Conservation (phyloP, 106 monocot species). For the Acorus calamus region DNA sequence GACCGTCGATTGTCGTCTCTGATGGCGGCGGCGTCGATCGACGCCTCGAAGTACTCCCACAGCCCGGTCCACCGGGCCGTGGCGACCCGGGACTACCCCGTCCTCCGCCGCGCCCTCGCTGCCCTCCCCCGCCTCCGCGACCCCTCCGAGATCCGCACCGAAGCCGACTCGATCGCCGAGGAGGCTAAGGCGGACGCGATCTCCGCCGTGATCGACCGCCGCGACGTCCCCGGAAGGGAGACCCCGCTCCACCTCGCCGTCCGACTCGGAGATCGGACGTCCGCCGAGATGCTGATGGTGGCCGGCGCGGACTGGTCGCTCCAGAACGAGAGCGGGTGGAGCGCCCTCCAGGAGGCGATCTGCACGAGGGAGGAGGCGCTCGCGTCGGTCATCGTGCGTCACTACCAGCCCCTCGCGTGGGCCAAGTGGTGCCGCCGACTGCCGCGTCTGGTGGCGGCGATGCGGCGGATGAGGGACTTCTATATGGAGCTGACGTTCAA, state of each 20-base stretch:
- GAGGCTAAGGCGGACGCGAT: constrained; percentile 64
- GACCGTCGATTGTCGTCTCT: too few relatives aligned
- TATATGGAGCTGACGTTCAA: constrained; percentile 94
- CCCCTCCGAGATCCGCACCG: constrained; percentile 49
- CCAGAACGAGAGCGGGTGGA: constrained; percentile 91
- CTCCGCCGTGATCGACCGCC: constrained; percentile 55
- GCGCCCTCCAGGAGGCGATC: constrained; percentile 80
- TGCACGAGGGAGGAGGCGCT: constrained; percentile 56
- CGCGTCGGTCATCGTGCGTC: constrained; percentile 63
- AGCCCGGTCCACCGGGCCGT: constrained; percentile 72
- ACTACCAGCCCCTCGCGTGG: constrained; percentile 79
- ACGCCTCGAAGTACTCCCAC: constrained; percentile 50
- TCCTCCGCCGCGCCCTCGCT: constrained; percentile 24
- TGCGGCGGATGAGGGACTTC: constrained; percentile 82
- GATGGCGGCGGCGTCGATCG: constrained; percentile 8
- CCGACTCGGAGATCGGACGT: constrained; percentile 39
- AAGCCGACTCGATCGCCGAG: constrained; percentile 54
- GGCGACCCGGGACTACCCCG: constrained; percentile 37
- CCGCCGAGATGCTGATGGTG: constrained; percentile 66
- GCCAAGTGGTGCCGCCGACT: constrained; percentile 89
- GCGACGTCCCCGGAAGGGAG: constrained; percentile 70
- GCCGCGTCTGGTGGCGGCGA: constrained; percentile 56
- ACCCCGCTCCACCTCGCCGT: constrained; percentile 81
- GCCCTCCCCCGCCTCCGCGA: constrained; percentile 43
- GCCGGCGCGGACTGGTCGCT: constrained; percentile 89